These are phyloP conservation scores for Solanum hybrid DNA, from an alignment of 305 asterid genomes.

Conservation along the genomic window DNA sequence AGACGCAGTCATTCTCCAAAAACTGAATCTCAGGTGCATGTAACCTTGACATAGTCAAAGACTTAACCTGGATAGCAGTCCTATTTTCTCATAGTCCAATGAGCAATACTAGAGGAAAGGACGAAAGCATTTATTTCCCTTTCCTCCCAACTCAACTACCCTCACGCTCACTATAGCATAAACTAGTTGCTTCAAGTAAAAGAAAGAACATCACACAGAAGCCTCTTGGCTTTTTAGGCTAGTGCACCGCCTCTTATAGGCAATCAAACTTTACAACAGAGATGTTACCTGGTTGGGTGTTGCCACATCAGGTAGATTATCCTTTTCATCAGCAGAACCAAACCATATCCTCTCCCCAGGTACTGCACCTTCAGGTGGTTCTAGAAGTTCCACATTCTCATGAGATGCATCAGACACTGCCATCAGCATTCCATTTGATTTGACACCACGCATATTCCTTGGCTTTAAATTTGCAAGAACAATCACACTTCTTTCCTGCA, in stretches of 20 bases:
- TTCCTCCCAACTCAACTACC: background rate
- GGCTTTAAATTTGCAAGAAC: slow-evolving; percentile 93
- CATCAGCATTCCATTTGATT: slow-evolving; percentile 90
- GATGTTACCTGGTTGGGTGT: slow-evolving; percentile 76
- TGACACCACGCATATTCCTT: slow-evolving; percentile 94
- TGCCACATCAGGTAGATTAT: slow-evolving; percentile 63
- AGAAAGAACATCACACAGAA: background rate
- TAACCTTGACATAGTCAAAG: background rate
- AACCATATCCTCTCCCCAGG: slow-evolving; percentile 96
- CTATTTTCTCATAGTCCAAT: background rate
- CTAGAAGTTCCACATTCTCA: slow-evolving; percentile 80
- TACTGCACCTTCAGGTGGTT: slow-evolving; percentile 70
- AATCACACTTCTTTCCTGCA: slow-evolving; percentile 69
- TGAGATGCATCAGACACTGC: slow-evolving; percentile 90
- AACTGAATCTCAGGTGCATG: background rate
- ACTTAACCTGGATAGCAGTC: background rate
- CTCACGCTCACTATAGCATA: background rate
- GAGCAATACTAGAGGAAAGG: background rate
- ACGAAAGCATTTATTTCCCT: background rate
- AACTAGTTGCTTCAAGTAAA: background rate
- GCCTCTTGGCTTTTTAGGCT: background rate
- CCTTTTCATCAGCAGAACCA: slow-evolving; percentile 64
- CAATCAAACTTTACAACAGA: background rate
- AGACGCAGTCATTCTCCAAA: background rate
- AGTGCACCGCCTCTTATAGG: background rate